These are phyloP conservation scores for Penicillium egyptiacum DNA, from an alignment of 495 filamentous ascomycete genomes.

Conservation along the genomic window DNA sequence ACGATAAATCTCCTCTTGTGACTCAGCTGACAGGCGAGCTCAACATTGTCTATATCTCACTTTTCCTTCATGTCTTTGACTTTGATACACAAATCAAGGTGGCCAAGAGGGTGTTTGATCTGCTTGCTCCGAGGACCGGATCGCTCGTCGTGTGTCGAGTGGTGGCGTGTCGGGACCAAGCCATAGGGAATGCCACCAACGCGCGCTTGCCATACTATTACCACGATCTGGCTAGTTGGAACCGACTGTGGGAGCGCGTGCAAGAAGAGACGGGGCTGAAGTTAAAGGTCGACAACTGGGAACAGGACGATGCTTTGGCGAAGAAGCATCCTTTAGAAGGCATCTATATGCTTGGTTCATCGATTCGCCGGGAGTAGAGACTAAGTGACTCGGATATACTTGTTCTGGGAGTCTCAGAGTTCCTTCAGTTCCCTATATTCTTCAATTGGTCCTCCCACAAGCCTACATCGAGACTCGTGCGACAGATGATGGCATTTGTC, in stretches of 20 bases:
- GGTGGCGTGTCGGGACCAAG: slow-evolving; percentile 34
- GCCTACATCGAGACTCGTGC: too few species aligned
- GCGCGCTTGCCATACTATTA: slow-evolving; percentile 26
- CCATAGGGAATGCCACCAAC: slow-evolving; percentile 17
- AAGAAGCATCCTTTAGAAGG: slow-evolving; percentile 9
- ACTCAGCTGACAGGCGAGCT: slow-evolving; percentile 40
- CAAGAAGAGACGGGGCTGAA: slow-evolving; percentile 38
- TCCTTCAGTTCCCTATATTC: too few species aligned
- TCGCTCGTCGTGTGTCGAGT: slow-evolving; percentile 44
- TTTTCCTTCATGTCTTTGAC: slow-evolving; percentile 56
- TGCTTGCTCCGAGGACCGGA: slow-evolving; percentile 22
- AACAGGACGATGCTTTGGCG: slow-evolving; percentile 10
- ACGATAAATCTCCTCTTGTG: slow-evolving; percentile 17
- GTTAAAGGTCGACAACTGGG: slow-evolving; percentile 33
- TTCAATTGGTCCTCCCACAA: too few species aligned
- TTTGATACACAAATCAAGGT: slow-evolving; percentile 47
- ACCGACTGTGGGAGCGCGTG: slow-evolving; percentile 47
- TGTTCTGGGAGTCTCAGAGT: too few species aligned
- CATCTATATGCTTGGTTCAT: slow-evolving; percentile 7
- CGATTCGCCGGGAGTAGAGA: neutral
- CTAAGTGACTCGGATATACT: too few species aligned
- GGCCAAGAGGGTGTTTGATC: slow-evolving; percentile 36
- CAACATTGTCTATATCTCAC: slow-evolving; percentile 50
- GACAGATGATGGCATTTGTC: too few species aligned
- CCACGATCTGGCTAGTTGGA: slow-evolving; percentile 41